These are phyloP conservation scores for Saccharomyces eubayanus DNA, from an alignment of 805 yeast genomes.

Conservation along the genomic window DNA sequence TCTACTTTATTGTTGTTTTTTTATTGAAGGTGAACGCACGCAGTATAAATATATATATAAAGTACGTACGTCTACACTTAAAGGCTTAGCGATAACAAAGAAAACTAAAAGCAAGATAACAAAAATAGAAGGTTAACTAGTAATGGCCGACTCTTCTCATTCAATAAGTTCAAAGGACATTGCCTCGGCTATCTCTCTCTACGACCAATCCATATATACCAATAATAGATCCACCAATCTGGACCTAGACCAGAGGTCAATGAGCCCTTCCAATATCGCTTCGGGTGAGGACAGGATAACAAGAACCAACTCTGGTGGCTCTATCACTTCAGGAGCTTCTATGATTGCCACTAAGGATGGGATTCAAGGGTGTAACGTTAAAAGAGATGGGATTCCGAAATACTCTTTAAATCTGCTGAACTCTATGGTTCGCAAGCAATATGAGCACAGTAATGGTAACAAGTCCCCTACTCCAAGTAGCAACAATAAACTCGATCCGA, in stretches of 20 bases:
- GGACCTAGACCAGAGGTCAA: conserved; percentile 10
- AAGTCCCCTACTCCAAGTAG: background rate
- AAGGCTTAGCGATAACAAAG: background rate
- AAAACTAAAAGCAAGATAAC: background rate
- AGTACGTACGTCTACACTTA: background rate
- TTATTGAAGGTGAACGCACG: background rate
- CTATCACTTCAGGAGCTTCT: conserved; percentile 61
- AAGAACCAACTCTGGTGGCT: conserved; percentile 50
- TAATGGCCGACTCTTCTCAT: conserved; percentile 12
- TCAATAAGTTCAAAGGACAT: conserved; percentile 18
- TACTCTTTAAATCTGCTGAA: conserved; percentile 32
- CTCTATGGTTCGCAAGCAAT: conserved; percentile 26
- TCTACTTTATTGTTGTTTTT: background rate
- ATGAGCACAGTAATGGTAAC: background rate
- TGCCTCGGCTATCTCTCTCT: conserved; percentile 17
- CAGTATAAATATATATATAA: background rate
- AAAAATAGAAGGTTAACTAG: background rate
- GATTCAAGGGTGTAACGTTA: conserved; percentile 52
- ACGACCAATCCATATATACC: conserved; percentile 10
- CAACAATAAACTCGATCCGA: background rate
- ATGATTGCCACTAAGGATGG: conserved; percentile 73
- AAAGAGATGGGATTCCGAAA: conserved; percentile 36
- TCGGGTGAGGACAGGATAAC: conserved; percentile 29
- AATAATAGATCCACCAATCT: conserved; percentile 3
- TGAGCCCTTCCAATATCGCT: conserved; percentile 16